phyloP scores from a whole-genome alignment of 1,284 basidiomycete genomes.

The Limonomyces culmigenus region DNA sequence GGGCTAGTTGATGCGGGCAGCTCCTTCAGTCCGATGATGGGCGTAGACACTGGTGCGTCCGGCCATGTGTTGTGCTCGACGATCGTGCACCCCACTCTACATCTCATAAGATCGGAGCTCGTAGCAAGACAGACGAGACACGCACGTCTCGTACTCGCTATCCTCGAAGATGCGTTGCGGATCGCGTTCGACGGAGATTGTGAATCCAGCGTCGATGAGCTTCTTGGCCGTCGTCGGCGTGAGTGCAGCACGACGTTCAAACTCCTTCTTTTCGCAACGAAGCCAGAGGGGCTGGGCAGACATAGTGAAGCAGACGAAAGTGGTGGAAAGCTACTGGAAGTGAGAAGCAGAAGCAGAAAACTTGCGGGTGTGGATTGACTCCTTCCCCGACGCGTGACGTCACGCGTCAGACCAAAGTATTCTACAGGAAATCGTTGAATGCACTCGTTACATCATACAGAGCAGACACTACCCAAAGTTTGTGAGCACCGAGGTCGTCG shows the following conservation, averaged over 20 bases:
- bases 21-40: slow-evolving; percentile 96
- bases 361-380: too few species aligned
- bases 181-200: slow-evolving; percentile 87
- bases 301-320: too few species aligned
- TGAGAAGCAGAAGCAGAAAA: too few species aligned
- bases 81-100: slow-evolving; percentile 78
- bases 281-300: slow-evolving; percentile 53
- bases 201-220: slow-evolving; percentile 84
- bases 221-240: slow-evolving; percentile 86
- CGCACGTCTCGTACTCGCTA: slow-evolving; percentile 83
- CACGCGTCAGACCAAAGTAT: too few species aligned
- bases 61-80: slow-evolving; percentile 89
- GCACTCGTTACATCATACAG: too few species aligned
- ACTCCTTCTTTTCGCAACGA: slow-evolving; percentile 88
- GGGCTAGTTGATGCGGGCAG: slow-evolving; percentile 70
- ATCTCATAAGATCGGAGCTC: slow-evolving; percentile 2
- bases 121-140: slow-evolving; percentile 8
- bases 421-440: too few species aligned
- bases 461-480: too few species aligned
- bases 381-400: too few species aligned
- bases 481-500: too few species aligned
- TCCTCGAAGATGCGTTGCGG: slow-evolving; percentile 94
- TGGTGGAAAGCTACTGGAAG: too few species aligned
- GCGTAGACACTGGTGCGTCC: slow-evolving; percentile 51
- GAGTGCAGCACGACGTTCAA: slow-evolving; percentile 86